Percentiles rank a stretch among this genome's conserved stretches.
Conservation (phyloP, 2,329 filamentous ascomycete species). For the Hymenoscyphus salicellus region DNA sequence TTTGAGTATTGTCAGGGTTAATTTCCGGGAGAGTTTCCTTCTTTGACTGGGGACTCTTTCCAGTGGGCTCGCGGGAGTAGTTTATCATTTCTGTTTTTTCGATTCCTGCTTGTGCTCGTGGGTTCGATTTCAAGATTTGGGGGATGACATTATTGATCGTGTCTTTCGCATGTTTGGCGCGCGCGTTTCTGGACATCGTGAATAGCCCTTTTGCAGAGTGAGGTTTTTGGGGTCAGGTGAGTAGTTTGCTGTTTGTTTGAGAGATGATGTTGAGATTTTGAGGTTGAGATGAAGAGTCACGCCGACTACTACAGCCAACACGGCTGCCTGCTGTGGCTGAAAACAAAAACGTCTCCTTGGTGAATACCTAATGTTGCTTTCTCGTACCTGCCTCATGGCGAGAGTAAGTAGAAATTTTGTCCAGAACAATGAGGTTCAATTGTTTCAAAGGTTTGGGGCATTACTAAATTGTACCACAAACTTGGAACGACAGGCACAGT, state of each 20-base stretch:
- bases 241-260: neutral
- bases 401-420: no score
- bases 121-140: slow-evolving; percentile 20
- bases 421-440: no score
- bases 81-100: slow-evolving; percentile 21
- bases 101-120: slow-evolving; percentile 17
- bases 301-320: no score
- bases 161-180: slow-evolving; percentile 27
- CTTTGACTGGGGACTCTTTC: neutral
- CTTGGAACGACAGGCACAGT: no score
- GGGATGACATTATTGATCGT: slow-evolving; percentile 28
- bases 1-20: no score
- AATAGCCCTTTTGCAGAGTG: neutral
- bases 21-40: no score
- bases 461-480: no score
- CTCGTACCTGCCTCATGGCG: no score
- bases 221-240: neutral
- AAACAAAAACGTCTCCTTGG: no score
- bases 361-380: no score
- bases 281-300: neutral
- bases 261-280: neutral
- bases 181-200: slow-evolving; percentile 19
- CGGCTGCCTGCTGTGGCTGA: no score
- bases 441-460: no score
- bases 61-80: slow-evolving; percentile 10